A percentile compares a stretch with the other conserved stretches of the same genome.
These are phyloP conservation scores for Pestalotiopsis sp. DNA, from an alignment of 2,329 filamentous ascomycete genomes.

Conservation along the genomic window DNA sequence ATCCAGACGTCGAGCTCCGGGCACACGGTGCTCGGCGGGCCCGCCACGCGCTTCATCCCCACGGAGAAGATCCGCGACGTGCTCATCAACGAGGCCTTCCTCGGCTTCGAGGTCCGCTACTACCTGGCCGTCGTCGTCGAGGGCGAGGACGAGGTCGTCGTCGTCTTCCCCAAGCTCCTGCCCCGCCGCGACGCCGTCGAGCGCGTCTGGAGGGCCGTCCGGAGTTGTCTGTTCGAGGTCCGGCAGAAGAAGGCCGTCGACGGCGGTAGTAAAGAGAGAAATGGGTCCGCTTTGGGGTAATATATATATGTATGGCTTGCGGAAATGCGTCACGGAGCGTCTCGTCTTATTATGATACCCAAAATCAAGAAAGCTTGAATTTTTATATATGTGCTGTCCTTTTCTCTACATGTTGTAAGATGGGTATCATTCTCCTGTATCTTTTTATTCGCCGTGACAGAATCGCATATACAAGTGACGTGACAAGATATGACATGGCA, in stretches of 20 bases:
- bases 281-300: not conserved
- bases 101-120: slow-evolving; percentile 86
- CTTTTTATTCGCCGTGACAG: not conserved
- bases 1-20: slow-evolving; percentile 83
- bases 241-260: slow-evolving; percentile 15
- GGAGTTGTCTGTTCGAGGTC: slow-evolving; percentile 77
- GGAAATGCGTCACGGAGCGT: not conserved
- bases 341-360: not conserved
- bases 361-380: not conserved
- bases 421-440: not conserved
- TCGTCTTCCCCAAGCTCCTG: slow-evolving; percentile 87
- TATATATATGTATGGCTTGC: not conserved
- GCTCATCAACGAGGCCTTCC: slow-evolving; percentile 92
- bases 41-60: slow-evolving; percentile 69
- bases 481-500: not conserved
- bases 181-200: slow-evolving; percentile 78
- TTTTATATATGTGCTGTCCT: not conserved
- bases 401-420: not conserved
- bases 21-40: slow-evolving; percentile 48
- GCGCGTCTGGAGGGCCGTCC: slow-evolving; percentile 84
- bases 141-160: slow-evolving; percentile 83
- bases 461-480: not conserved
- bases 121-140: slow-evolving; percentile 90
- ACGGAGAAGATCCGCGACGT: slow-evolving; percentile 92
- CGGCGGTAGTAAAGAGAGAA: slow-evolving; percentile 11